Conservation (phyloP, 2,329 filamentous ascomycete genomes). For the Escovopsis weberi region DNA sequence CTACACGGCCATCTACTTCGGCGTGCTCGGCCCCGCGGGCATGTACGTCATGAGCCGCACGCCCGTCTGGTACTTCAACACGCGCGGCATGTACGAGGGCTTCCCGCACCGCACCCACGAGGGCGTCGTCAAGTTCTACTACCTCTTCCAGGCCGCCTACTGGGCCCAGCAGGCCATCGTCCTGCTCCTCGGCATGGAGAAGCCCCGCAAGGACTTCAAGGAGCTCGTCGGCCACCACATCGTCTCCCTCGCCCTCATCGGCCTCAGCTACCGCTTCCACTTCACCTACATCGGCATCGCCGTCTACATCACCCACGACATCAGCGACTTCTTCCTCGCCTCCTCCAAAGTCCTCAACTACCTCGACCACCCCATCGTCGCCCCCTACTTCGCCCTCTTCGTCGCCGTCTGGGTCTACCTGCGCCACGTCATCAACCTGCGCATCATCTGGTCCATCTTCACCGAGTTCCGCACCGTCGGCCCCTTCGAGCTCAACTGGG, state of each 20-base stretch:
- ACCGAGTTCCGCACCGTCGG: slow-evolving; percentile 63
- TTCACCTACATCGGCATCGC: slow-evolving; percentile 91
- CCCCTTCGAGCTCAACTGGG: slow-evolving; percentile 65
- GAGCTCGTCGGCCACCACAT: slow-evolving; percentile 87
- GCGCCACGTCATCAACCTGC: slow-evolving; percentile 71
- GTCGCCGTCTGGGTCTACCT: slow-evolving; percentile 78
- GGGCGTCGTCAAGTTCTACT: slow-evolving; percentile 83
- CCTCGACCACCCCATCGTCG: slow-evolving; percentile 63
- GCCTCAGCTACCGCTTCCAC: slow-evolving; percentile 82
- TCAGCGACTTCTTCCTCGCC: slow-evolving; percentile 90
- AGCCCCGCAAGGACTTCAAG: slow-evolving; percentile 88
- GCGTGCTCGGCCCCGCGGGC: slow-evolving; percentile 64
- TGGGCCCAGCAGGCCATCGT: slow-evolving; percentile 94
- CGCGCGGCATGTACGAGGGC: slow-evolving; percentile 71
- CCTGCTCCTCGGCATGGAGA: slow-evolving; percentile 73
- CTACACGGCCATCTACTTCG: slow-evolving; percentile 89
- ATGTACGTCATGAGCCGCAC: slow-evolving; percentile 83
- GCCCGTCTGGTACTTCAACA: slow-evolving; percentile 96
- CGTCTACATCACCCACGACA: slow-evolving; percentile 89
- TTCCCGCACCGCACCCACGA: slow-evolving; percentile 77
- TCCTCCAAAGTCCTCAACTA: slow-evolving; percentile 90
- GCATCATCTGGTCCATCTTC: slow-evolving; percentile 61
- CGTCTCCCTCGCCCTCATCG: slow-evolving; percentile 73
- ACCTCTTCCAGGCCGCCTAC: slow-evolving; percentile 85
- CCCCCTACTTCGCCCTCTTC: slow-evolving; percentile 73